These are phyloP conservation scores for Blastobotrys mokoenaii DNA, from an alignment of 805 yeast species.

Conservation along the genomic window DNA sequence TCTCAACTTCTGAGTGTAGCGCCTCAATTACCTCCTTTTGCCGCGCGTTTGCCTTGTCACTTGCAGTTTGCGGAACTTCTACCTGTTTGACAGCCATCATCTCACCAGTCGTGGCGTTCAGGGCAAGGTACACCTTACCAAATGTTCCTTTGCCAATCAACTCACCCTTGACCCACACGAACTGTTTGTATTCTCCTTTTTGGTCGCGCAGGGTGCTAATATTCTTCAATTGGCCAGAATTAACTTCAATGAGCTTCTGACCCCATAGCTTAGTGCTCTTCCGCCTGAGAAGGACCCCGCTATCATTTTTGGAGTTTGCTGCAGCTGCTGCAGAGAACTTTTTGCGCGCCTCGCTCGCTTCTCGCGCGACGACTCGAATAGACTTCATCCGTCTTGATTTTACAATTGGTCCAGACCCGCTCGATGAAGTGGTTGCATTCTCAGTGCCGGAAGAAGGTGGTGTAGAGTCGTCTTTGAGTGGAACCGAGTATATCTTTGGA, in stretches of 20 bases:
- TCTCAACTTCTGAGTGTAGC: conserved; percentile 80
- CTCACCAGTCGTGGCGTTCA: conserved; percentile 94
- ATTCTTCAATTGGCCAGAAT: conserved; percentile 57
- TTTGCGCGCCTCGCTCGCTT: conserved; percentile 63
- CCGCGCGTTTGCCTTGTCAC: conserved; percentile 23
- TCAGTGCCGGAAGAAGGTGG: not conserved
- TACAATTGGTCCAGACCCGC: not conserved
- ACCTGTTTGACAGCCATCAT: conserved; percentile 99
- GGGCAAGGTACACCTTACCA: conserved; percentile 85
- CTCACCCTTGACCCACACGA: conserved; percentile 98
- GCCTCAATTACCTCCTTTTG: conserved; percentile 66
- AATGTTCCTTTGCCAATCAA: conserved; percentile 93
- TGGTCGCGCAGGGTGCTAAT: conserved; percentile 57
- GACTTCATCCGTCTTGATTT: conserved; percentile 59
- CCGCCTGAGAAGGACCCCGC: conserved; percentile 45
- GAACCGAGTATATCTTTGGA: too few species aligned
- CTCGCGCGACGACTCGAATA: conserved; percentile 86
- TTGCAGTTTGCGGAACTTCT: conserved; percentile 43
- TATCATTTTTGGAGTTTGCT: conserved; percentile 1
- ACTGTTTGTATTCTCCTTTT: conserved; percentile 68
- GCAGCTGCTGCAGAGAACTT: conserved; percentile 20
- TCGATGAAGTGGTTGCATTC: not conserved
- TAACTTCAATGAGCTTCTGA: conserved; percentile 81
- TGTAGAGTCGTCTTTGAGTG: not conserved
- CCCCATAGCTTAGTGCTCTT: conserved; percentile 98